These are phyloP conservation scores for Yamadazyma endophytica DNA, from an alignment of 805 yeast genomes.

Conservation along the genomic window DNA sequence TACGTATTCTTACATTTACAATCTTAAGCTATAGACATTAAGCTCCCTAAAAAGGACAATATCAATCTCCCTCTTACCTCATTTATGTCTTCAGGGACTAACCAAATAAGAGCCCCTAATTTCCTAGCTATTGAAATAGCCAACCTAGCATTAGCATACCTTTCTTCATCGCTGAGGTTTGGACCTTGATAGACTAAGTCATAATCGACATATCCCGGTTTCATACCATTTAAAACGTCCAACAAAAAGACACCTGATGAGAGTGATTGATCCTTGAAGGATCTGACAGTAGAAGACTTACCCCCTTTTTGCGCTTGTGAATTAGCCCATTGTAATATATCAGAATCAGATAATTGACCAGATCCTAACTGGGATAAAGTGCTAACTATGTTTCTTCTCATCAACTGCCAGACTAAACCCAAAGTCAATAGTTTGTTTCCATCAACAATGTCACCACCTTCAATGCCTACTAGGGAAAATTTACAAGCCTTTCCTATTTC, in stretches of 20 bases:
- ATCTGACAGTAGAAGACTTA: constrained; percentile 64
- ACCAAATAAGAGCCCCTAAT: constrained; percentile 95
- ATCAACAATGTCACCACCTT: constrained; percentile 95
- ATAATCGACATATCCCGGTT: constrained; percentile 97
- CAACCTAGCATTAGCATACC: constrained; percentile 89
- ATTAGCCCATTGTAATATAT: constrained; percentile 93
- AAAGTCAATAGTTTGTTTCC: constrained; percentile 85
- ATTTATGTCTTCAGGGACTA: constrained; percentile 98
- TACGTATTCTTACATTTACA: too few relatives aligned
- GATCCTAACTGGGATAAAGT: constrained; percentile 71
- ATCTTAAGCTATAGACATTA: constrained; percentile 54
- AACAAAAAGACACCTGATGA: constrained; percentile 77
- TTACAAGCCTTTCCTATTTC: constrained; percentile 89
- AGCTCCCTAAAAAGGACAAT: constrained; percentile 89
- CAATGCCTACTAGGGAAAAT: constrained; percentile 95
- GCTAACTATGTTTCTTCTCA: constrained; percentile 90
- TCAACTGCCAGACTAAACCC: constrained; percentile 96
- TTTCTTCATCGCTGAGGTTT: constrained; percentile 67
- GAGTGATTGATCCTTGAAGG: constrained; percentile 78
- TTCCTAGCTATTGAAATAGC: constrained; percentile 98
- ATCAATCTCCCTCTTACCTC: constrained; percentile 94
- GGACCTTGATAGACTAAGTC: constrained; percentile 78
- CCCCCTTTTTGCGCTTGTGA: constrained; percentile 84
- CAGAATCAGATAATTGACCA: constrained; percentile 78
- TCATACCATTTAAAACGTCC: constrained; percentile 87